Evolutionary conservation across 208 protist species (phyloP), one percentile per base, ranked within the genome.

Genomic region (Tritrichomonas musculus): DNA sequence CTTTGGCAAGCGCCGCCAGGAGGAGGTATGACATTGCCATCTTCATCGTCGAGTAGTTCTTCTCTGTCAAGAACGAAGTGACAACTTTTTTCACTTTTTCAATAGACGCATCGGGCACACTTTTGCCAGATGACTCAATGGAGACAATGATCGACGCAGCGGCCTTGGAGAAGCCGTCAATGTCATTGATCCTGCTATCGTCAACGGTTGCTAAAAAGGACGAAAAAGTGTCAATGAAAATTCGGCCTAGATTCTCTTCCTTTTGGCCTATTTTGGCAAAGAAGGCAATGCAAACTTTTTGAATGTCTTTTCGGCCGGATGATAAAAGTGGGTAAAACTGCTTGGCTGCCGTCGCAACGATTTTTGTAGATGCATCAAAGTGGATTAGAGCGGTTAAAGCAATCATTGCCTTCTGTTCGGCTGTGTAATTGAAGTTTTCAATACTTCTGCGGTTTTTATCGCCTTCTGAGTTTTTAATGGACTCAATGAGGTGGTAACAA

Each of bases 321-420:
- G 73, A 47, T 50, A 82, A 82, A n/a, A 82, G 41, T n/a, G 73
- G 73, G 27, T 82, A 82, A 82, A 82, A 82, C 11, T 30, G 33
- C 49, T 82, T 82, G 13, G 73, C 73, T 49, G 73, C 73, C n/a
- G 33, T 82, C 17, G 73, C 73, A 27, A 82, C 33, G 50, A 50
- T 39, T 82, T 82, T 82, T 9, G 73, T 47, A 22, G 73, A 82
- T n/a, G 73, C 73, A 30, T 82, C 73, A 39, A 82, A 82, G 41
- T 50, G 33, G 41, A 82, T 82, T 30, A 82, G 41, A 30, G 73
- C 33, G 8, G 33, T 39, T 25, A 82, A 14, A 8, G 41, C 41
- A 50, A 82, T 50, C 3, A 82, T 39, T 44, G 73, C 33, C 30
- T 39, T 49, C 49, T 33, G 14, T n/a, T n/a, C n/a, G 11, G 73